Evolutionary conservation across 495 filamentous ascomycete species (phyloP).

Genomic region (Corynascus novoguineensis): DNA sequence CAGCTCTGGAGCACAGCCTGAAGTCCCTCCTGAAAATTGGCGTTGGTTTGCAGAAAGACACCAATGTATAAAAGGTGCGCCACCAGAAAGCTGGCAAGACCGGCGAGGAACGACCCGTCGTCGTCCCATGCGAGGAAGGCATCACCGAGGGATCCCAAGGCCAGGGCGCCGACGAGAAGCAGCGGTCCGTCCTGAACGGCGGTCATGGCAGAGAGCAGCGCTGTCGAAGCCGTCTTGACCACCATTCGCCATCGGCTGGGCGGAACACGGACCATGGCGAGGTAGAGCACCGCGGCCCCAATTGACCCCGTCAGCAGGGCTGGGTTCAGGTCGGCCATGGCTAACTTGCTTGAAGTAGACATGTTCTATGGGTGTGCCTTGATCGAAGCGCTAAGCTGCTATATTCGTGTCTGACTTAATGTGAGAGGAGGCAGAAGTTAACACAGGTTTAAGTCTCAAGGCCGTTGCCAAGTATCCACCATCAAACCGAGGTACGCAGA

Average conservation of each 20-base stretch:
- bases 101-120: conserved; percentile 22
- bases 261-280: conserved; percentile 13
- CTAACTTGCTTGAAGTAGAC: background rate
- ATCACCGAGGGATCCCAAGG: conserved; percentile 23
- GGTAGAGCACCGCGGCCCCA: conserved; percentile 17
- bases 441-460: no score
- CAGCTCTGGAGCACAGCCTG: background rate
- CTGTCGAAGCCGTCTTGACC: conserved; percentile 26
- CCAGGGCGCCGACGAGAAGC: conserved; percentile 18
- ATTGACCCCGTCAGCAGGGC: conserved; percentile 21
- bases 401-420: no score
- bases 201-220: conserved; percentile 18
- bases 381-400: no score
- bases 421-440: no score
- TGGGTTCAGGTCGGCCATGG: background rate
- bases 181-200: conserved; percentile 6
- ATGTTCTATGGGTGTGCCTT: no score
- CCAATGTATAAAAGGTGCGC: conserved; percentile 26
- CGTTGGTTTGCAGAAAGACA: conserved; percentile 11
- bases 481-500: no score
- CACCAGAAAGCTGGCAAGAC: conserved; percentile 24
- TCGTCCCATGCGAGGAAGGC: conserved; percentile 26
- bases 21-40: background rate
- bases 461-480: background rate
- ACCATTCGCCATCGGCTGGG: conserved; percentile 17